Conservation (phyloP, 495 filamentous ascomycete species). For the Viridothelium virens region DNA sequence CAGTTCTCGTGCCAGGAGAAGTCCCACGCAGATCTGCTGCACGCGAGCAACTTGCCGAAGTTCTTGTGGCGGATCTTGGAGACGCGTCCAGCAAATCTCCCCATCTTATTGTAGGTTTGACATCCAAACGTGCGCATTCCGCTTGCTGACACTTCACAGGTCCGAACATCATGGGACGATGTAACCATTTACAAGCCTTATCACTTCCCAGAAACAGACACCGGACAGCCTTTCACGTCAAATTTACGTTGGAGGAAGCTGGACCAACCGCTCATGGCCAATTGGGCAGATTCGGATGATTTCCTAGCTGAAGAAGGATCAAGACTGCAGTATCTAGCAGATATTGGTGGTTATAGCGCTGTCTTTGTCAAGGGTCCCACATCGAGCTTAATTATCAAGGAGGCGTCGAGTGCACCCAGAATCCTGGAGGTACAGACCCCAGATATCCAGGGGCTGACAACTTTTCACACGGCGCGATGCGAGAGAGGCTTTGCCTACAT, state of each 20-base stretch:
- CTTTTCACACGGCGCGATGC: conserved; percentile 65
- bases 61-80: conserved; percentile 76
- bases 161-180: conserved; percentile 72
- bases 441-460: conserved; percentile 56
- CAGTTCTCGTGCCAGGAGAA: conserved; percentile 64
- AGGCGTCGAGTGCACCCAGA: conserved; percentile 63
- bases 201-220: conserved; percentile 35
- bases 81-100: conserved; percentile 61
- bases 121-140: background rate
- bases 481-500: conserved; percentile 75
- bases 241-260: conserved; percentile 68
- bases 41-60: conserved; percentile 65
- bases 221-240: conserved; percentile 32
- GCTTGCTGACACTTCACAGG: conserved; percentile 37
- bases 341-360: conserved; percentile 65
- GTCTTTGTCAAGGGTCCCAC: conserved; percentile 74
- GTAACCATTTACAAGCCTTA: conserved; percentile 82
- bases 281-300: conserved; percentile 34
- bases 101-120: conserved; percentile 63
- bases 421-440: conserved; percentile 61
- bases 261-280: conserved; percentile 51
- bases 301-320: background rate
- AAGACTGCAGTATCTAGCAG: conserved; percentile 44
- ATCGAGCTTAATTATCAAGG: conserved; percentile 71
- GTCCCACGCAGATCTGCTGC: conserved; percentile 57